These are phyloP conservation scores for Carallia brachiata DNA, from an alignment of 345 rosid genomes.

Conservation along the genomic window DNA sequence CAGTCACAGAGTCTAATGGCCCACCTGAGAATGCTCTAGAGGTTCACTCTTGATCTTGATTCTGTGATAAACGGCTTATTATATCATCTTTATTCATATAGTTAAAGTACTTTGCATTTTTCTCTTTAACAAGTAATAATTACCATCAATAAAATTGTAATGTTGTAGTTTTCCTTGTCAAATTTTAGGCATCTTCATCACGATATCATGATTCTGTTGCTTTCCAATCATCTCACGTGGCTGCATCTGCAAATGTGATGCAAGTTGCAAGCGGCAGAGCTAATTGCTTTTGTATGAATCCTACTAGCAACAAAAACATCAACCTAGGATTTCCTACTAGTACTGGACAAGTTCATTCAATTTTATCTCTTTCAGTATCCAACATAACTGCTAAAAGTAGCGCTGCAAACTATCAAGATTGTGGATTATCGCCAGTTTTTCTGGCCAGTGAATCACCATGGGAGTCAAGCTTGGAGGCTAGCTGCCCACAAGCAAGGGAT, in stretches of 20 bases:
- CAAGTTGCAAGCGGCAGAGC: neutral
- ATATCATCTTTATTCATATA: neutral
- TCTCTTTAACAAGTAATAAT: too few species aligned
- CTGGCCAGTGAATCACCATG: constrained; percentile 65
- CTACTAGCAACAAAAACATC: constrained; percentile 38
- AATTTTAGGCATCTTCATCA: constrained; percentile 46
- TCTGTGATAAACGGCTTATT: constrained; percentile 1
- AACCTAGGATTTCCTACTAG: constrained; percentile 41
- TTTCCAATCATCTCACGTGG: constrained; percentile 37
- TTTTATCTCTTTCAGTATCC: constrained; percentile 54
- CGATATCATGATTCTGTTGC: constrained; percentile 40
- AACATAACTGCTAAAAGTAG: constrained; percentile 57
- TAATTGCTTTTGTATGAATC: constrained; percentile 24
- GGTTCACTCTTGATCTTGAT: constrained; percentile 29
- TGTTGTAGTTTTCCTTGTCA: too few species aligned
- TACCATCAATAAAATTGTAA: too few species aligned
- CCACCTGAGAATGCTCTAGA: constrained; percentile 43
- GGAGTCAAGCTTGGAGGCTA: constrained; percentile 61
- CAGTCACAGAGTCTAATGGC: constrained; percentile 42
- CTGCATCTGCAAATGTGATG: constrained; percentile 20
- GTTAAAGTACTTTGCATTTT: neutral
- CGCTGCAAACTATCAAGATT: constrained; percentile 60
- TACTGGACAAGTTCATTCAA: constrained; percentile 52
- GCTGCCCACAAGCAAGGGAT: constrained; percentile 64
- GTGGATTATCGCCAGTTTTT: constrained; percentile 55